phyloP scores from a whole-genome alignment of 768 basidiomycete genomes.

The Mycena filopes region DNA sequence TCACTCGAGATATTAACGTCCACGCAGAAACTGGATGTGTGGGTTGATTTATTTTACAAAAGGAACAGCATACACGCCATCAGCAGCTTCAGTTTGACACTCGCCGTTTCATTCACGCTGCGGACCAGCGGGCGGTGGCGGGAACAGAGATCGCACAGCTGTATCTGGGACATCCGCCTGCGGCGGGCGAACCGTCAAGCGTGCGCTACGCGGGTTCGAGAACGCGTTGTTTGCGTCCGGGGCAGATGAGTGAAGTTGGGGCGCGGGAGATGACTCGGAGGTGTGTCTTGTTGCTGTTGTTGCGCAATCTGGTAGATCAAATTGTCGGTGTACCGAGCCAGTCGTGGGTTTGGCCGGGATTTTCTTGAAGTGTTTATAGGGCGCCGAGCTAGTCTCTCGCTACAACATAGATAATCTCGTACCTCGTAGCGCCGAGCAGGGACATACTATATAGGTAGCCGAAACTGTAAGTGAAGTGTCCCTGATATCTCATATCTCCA shows the following conservation, averaged over 20 bases:
- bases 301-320: background rate
- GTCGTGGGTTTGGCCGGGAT: slow-evolving; percentile 63
- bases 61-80: too few species aligned
- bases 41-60: too few species aligned
- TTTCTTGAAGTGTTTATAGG: slow-evolving; percentile 62
- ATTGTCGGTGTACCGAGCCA: slow-evolving; percentile 47
- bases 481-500: too few species aligned
- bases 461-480: too few species aligned
- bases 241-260: slow-evolving; percentile 46
- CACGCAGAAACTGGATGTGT: too few species aligned
- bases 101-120: slow-evolving; percentile 55
- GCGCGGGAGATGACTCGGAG: slow-evolving; percentile 60
- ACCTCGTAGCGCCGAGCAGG: too few species aligned
- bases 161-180: slow-evolving; percentile 59
- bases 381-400: too few species aligned
- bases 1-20: too few species aligned
- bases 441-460: too few species aligned
- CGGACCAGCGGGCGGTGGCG: slow-evolving; percentile 58
- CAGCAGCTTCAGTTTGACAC: slow-evolving; percentile 42
- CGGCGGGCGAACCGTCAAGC: slow-evolving; percentile 59
- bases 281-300: slow-evolving; percentile 39
- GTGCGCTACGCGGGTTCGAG: slow-evolving; percentile 66
- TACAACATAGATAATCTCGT: too few species aligned
- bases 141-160: slow-evolving; percentile 69
- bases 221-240: slow-evolving; percentile 53